These are phyloP conservation scores for Phytophthora capsici DNA, from an alignment of 352 stramenopile genomes.

Conservation along the genomic window DNA sequence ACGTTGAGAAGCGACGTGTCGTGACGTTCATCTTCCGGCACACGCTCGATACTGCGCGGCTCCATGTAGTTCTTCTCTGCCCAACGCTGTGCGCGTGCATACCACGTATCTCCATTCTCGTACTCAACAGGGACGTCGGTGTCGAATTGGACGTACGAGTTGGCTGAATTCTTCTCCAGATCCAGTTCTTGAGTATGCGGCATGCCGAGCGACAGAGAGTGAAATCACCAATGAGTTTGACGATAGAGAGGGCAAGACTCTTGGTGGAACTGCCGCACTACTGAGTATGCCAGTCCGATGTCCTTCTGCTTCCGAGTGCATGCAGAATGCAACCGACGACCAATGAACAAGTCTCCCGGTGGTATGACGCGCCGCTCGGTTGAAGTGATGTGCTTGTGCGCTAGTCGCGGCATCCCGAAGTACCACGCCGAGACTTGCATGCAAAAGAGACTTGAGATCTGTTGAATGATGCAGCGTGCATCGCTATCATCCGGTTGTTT, in stretches of 20 bases:
- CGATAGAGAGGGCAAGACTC: not conserved
- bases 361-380: slow-evolving; percentile 23
- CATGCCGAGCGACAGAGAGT: slow-evolving; percentile 9
- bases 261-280: slow-evolving; percentile 1
- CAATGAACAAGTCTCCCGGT: slow-evolving; percentile 24
- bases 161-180: slow-evolving; percentile 28
- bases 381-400: slow-evolving; percentile 11
- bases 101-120: slow-evolving; percentile 34
- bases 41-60: slow-evolving; percentile 33
- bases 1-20: slow-evolving; percentile 28
- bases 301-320: not conserved
- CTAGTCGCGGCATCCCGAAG: slow-evolving; percentile 17
- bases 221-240: slow-evolving; percentile 17
- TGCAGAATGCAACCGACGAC: slow-evolving; percentile 3
- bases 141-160: slow-evolving; percentile 35
- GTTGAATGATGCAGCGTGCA: slow-evolving; percentile 1
- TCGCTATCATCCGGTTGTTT: not conserved
- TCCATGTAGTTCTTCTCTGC: slow-evolving; percentile 40
- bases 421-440: slow-evolving; percentile 20
- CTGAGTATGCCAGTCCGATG: slow-evolving; percentile 4
- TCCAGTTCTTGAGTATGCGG: slow-evolving; percentile 25
- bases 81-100: slow-evolving; percentile 28
- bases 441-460: not conserved
- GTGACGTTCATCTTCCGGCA: slow-evolving; percentile 27
- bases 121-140: slow-evolving; percentile 29